A percentile compares a stretch with the other conserved stretches of the same genome.
phyloP scores from a whole-genome alignment of 2,329 filamentous ascomycete genomes.

The Fusarium chlamydosporum region DNA sequence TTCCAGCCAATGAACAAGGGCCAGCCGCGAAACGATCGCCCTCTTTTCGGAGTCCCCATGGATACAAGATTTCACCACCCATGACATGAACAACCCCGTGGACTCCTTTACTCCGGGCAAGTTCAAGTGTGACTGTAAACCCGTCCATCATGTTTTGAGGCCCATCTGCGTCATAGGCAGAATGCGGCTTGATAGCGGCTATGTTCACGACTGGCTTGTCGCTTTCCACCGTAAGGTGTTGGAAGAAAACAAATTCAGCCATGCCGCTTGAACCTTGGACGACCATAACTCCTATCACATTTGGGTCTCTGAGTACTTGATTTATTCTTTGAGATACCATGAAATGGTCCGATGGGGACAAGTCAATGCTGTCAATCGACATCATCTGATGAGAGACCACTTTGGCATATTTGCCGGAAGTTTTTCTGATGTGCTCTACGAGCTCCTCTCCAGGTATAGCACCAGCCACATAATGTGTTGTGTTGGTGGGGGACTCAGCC shows the following conservation, averaged over 20 bases:
- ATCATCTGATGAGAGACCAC: not conserved
- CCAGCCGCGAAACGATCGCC: too few relatives aligned
- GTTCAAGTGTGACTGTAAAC: not conserved
- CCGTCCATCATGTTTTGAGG: not conserved
- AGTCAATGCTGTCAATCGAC: constrained; percentile 6
- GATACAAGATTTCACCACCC: not conserved
- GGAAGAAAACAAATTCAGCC: not conserved
- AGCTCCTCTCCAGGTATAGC: not conserved
- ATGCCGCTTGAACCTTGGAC: not conserved
- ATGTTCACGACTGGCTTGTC: not conserved
- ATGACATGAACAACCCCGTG: not conserved
- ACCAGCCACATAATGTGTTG: not conserved
- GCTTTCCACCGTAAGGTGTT: not conserved
- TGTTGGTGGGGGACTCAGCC: not conserved
- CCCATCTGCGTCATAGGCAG: not conserved
- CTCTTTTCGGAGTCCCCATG: not conserved
- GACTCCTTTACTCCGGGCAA: not conserved
- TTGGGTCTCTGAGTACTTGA: not conserved
- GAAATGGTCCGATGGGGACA: not conserved
- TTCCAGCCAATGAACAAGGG: too few relatives aligned
- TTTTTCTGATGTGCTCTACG: not conserved
- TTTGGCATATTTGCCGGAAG: not conserved
- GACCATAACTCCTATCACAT: not conserved
- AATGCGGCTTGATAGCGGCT: not conserved
- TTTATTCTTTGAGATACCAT: not conserved